A percentile compares a stretch with the other conserved stretches of the same genome.
Evolutionary conservation across 176 grass and related monocot genomes (phyloP).

Genomic region (Saccharum spontaneum): DNA sequence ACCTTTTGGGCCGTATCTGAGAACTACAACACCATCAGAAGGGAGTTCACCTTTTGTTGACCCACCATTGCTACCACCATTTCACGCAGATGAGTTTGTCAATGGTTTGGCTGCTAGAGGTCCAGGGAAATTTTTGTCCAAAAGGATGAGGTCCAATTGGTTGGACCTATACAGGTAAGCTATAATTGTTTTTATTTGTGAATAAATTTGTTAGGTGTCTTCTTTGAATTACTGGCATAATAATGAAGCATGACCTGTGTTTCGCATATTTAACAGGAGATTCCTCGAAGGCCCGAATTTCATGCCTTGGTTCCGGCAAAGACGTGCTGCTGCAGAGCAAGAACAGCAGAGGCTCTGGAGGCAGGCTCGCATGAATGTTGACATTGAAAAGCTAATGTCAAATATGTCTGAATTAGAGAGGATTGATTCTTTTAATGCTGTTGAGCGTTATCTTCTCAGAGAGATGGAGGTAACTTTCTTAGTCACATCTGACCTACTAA

Average conservation of each 20-base stretch:
- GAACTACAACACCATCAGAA: constrained; percentile 71
- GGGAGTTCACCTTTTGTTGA: constrained; percentile 83
- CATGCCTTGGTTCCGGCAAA: constrained; percentile 95
- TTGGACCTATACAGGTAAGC: constrained; percentile 82
- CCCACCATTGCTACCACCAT: constrained; percentile 65
- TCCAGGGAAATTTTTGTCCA: constrained; percentile 93
- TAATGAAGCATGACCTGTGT: neutral
- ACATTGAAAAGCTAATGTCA: constrained; percentile 75
- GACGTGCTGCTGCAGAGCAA: constrained; percentile 70
- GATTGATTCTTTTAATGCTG: constrained; percentile 92
- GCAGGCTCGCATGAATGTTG: constrained; percentile 70
- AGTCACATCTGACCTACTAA: neutral
- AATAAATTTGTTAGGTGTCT: neutral
- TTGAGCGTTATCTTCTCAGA: constrained; percentile 77
- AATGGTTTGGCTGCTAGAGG: constrained; percentile 81
- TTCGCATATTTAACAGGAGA: constrained; percentile 49
- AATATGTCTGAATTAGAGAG: constrained; percentile 91
- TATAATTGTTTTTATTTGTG: constrained; percentile 25
- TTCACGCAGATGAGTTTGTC: constrained; percentile 81
- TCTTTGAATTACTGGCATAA: constrained; percentile 23
- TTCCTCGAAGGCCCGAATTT: constrained; percentile 92
- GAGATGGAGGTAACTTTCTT: constrained; percentile 76
- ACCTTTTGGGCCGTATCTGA: constrained; percentile 89
- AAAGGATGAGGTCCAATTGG: constrained; percentile 99
- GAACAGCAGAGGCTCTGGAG: constrained; percentile 90